Conservation (phyloP, 2,329 filamentous ascomycete genomes). For the Ceratocystis destructans region DNA sequence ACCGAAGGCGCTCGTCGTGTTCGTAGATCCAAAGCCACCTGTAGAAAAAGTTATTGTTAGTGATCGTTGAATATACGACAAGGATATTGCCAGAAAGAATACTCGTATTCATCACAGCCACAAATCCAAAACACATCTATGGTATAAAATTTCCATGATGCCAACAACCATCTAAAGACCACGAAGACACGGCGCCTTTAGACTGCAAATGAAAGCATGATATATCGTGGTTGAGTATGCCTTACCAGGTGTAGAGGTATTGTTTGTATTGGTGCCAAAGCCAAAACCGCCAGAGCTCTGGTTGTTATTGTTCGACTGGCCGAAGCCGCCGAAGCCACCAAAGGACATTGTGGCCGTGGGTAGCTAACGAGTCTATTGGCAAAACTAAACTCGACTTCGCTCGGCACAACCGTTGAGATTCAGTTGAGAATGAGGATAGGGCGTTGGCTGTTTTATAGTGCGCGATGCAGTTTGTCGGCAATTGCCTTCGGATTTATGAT, state of each 20-base stretch:
- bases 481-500: neutral
- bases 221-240: neutral
- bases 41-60: constrained; percentile 17
- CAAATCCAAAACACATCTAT: too few relatives aligned
- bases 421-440: too few relatives aligned
- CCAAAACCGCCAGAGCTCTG: constrained; percentile 31
- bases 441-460: too few relatives aligned
- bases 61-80: constrained; percentile 1
- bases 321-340: constrained; percentile 35
- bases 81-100: too few relatives aligned
- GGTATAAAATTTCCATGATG: too few relatives aligned
- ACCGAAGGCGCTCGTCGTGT: constrained; percentile 28
- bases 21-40: constrained; percentile 22
- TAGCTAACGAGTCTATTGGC: neutral
- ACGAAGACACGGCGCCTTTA: neutral
- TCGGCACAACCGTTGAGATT: neutral
- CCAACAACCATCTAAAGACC: neutral
- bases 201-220: neutral
- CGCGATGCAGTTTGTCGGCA: too few relatives aligned
- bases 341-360: constrained; percentile 37
- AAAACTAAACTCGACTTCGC: neutral
- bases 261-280: constrained; percentile 26
- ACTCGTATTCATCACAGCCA: too few relatives aligned
- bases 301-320: constrained; percentile 37
- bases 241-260: constrained; percentile 24